These are phyloP conservation scores for Ophiocordyceps polyrhachis-furcata DNA, from an alignment of 2,329 filamentous ascomycete species.

Conservation along the genomic window DNA sequence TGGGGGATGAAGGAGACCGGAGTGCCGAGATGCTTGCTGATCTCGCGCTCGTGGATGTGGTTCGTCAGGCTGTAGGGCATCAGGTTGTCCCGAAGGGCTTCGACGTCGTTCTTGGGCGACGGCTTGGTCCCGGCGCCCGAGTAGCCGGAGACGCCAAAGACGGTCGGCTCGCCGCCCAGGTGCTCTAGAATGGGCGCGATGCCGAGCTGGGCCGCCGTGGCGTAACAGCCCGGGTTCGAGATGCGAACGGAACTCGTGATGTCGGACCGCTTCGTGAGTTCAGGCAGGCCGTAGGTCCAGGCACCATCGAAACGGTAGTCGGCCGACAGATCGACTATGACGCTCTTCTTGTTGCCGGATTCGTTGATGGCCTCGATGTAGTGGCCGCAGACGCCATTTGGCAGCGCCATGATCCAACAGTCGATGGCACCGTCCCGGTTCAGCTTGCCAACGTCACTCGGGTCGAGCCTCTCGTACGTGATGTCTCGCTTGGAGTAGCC, in stretches of 20 bases:
- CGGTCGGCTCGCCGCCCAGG: slow-evolving; percentile 58
- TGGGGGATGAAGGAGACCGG: slow-evolving; percentile 78
- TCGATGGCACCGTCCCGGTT: slow-evolving; percentile 72
- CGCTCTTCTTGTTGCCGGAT: slow-evolving; percentile 43
- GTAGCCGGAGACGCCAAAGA: slow-evolving; percentile 88
- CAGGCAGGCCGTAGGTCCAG: slow-evolving; percentile 78
- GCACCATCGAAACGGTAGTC: slow-evolving; percentile 77
- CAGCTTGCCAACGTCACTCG: slow-evolving; percentile 74
- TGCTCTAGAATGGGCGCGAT: slow-evolving; percentile 65
- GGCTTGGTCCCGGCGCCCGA: slow-evolving; percentile 91
- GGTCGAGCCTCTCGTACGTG: slow-evolving; percentile 74
- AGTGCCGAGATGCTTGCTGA: slow-evolving; percentile 56
- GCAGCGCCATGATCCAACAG: slow-evolving; percentile 94
- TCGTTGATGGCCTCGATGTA: slow-evolving; percentile 78
- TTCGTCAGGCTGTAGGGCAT: slow-evolving; percentile 65
- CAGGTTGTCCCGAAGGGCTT: slow-evolving; percentile 67
- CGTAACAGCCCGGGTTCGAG: slow-evolving; percentile 86
- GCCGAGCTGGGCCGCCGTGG: slow-evolving; percentile 78
- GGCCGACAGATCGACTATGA: slow-evolving; percentile 88
- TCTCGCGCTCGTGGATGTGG: slow-evolving; percentile 89
- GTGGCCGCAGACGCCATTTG: slow-evolving; percentile 86
- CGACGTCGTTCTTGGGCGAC: slow-evolving; percentile 79
- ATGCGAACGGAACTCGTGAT: slow-evolving; percentile 73
- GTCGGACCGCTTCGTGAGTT: slow-evolving; percentile 57
- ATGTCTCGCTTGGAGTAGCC: slow-evolving; percentile 86